Base-by-base conservation (phyloP, 202 grass and related monocot species). In the Zoysia matrella region DNA sequence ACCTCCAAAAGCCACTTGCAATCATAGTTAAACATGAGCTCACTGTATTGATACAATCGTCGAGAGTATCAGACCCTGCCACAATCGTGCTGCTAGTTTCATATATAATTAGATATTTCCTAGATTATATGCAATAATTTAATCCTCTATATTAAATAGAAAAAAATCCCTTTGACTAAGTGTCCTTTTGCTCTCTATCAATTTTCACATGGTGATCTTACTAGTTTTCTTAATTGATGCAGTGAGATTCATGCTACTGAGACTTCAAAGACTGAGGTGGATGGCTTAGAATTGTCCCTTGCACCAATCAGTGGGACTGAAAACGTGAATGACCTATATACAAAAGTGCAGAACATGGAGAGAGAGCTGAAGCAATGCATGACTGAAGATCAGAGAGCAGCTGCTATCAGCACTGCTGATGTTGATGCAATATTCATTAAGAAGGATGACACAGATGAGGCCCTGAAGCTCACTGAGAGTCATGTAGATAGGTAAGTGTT, bases 201-300 rank as follows among this genome's bases (percentile, higher is more conserved):
- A 36, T 36, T 36, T 36, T 36, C 30, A 36, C 42, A 1, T 22
- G 5, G 15, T 61, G 22, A 78, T 18, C 84, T 80, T 39, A 60
- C 7, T 74, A 5, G 10, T 46, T 61, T 61, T 49, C 9, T 0
- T 74, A 44, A 74, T 46, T 61, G 42, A 4, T 68, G 61, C 61
- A 75, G 62, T 69, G 76, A 45, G 6, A 11, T 12, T 79, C 13
- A 74, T 48, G 61, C 51, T 52, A 45, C 74, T 75, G 36, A 71
- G 49, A 53, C 4, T 16, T 78, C 67, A 58, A 22, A 53, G 11
- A 40, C 50, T 3, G 15, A 0, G 0, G 63, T 15, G 13, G 55
- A 6, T 1, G 18, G n/a, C 79, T 49, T 53, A 60, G 60, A 70
- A 51, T 52, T 2, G 10, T 11, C 74, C 64, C 47, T 15, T 47